Conservation (phyloP, 495 filamentous ascomycete species). For the Penicillium cataractarum region DNA sequence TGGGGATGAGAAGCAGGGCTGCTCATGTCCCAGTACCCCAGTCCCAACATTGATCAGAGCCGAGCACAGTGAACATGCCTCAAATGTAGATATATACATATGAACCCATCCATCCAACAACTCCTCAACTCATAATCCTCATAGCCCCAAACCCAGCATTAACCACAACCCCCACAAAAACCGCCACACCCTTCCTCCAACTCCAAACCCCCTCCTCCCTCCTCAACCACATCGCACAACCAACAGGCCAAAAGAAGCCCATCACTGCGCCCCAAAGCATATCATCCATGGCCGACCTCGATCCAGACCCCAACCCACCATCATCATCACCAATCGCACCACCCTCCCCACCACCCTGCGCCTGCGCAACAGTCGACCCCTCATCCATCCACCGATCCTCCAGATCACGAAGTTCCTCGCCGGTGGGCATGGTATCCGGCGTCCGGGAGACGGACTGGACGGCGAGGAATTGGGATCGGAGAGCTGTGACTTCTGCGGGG, state of each 20-base stretch:
- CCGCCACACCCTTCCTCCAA: conserved; percentile 77
- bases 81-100: not conserved
- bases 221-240: conserved; percentile 79
- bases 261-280: conserved; percentile 86
- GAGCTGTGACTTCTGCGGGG: conserved; percentile 72
- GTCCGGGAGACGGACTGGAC: conserved; percentile 77
- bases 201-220: conserved; percentile 90
- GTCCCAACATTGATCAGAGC: too few species aligned
- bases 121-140: conserved; percentile 52
- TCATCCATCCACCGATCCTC: conserved; percentile 95
- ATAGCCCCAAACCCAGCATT: conserved; percentile 72
- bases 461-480: conserved; percentile 83
- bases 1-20: too few species aligned
- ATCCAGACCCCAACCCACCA: conserved; percentile 47
- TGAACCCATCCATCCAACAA: not conserved
- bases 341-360: conserved; percentile 37
- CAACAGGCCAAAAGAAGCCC: conserved; percentile 93
- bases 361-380: conserved; percentile 51
- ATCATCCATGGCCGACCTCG: conserved; percentile 68
- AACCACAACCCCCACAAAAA: conserved; percentile 76
- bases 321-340: conserved; percentile 60
- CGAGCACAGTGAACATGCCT: too few species aligned
- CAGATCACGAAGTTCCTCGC: conserved; percentile 61
- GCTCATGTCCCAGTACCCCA: too few species aligned
- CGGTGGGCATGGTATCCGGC: conserved; percentile 79